A percentile compares a stretch with the other conserved stretches of the same genome.
Evolutionary conservation across 306 rosid species (phyloP).

Genomic region (Fragaria nilgerrensis): DNA sequence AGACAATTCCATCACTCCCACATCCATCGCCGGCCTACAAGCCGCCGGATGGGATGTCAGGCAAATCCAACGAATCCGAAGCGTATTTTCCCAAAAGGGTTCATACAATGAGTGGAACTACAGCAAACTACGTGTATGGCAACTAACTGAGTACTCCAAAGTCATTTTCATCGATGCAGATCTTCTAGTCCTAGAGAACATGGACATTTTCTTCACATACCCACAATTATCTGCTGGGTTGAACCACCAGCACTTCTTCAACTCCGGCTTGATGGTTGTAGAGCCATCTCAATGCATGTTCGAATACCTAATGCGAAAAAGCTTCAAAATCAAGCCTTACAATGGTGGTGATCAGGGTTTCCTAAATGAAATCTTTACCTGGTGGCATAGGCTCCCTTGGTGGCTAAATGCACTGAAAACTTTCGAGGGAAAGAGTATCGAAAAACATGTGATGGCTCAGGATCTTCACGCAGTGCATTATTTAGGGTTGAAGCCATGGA

Average conservation of each 20-base stretch:
- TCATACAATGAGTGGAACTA: conserved; percentile 84
- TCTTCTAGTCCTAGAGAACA: conserved; percentile 40
- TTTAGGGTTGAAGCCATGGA: conserved; percentile 89
- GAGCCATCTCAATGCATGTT: conserved; percentile 84
- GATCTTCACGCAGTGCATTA: conserved; percentile 50
- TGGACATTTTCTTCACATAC: conserved; percentile 39
- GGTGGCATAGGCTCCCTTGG: conserved; percentile 86
- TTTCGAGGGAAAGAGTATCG: neutral
- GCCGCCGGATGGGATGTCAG: conserved; percentile 67
- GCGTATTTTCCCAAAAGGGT: conserved; percentile 46
- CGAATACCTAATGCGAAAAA: conserved; percentile 40
- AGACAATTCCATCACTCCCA: conserved; percentile 46
- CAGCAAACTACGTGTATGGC: conserved; percentile 78
- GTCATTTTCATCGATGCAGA: conserved; percentile 77
- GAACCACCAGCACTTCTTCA: conserved; percentile 46
- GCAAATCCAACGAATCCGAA: conserved; percentile 50
- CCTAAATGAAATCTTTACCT: conserved; percentile 61
- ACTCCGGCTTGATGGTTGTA: conserved; percentile 71
- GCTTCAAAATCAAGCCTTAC: conserved; percentile 40
- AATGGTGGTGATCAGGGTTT: conserved; percentile 93
- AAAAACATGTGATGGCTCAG: conserved; percentile 11
- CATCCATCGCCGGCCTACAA: conserved; percentile 40
- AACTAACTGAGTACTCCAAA: conserved; percentile 52
- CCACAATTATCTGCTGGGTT: conserved; percentile 66
- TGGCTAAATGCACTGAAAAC: conserved; percentile 44